Conservation (phyloP, 2,329 filamentous ascomycete species). For the Ophiocordyceps camponoti-saundersi region DNA sequence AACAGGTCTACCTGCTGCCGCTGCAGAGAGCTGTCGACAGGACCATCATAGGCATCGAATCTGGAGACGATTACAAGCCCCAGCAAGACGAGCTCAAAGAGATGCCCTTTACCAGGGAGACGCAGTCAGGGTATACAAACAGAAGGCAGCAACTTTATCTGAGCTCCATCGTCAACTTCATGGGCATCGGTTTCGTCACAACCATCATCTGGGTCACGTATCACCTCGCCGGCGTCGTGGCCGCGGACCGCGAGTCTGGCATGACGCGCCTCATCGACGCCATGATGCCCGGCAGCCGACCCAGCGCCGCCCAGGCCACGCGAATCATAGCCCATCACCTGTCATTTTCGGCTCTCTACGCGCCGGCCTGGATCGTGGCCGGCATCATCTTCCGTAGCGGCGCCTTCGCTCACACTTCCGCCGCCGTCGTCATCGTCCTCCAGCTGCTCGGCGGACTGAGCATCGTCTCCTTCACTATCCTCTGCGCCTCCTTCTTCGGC, state of each 20-base stretch:
- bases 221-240: slow-evolving; percentile 73
- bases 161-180: slow-evolving; percentile 51
- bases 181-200: slow-evolving; percentile 65
- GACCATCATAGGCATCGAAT: slow-evolving; percentile 44
- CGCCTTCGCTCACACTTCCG: slow-evolving; percentile 47
- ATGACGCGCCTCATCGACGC: slow-evolving; percentile 82
- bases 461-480: slow-evolving; percentile 62
- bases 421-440: slow-evolving; percentile 52
- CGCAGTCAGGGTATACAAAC: slow-evolving; percentile 46
- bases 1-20: slow-evolving; percentile 61
- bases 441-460: slow-evolving; percentile 63
- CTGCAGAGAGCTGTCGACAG: slow-evolving; percentile 64
- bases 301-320: slow-evolving; percentile 63
- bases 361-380: slow-evolving; percentile 69
- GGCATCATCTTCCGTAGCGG: slow-evolving; percentile 44
- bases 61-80: slow-evolving; percentile 18
- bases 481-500: slow-evolving; percentile 70
- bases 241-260: slow-evolving; percentile 68
- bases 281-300: slow-evolving; percentile 64
- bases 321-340: slow-evolving; percentile 67
- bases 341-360: slow-evolving; percentile 63
- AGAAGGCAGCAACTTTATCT: slow-evolving; percentile 56
- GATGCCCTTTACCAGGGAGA: slow-evolving; percentile 62
- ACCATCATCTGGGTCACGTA: slow-evolving; percentile 71
- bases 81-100: slow-evolving; percentile 33